Percentiles rank a stretch among this genome's conserved stretches.
Conservation (phyloP, 2,329 filamentous ascomycete species). For the Colletotrichum sojae region DNA sequence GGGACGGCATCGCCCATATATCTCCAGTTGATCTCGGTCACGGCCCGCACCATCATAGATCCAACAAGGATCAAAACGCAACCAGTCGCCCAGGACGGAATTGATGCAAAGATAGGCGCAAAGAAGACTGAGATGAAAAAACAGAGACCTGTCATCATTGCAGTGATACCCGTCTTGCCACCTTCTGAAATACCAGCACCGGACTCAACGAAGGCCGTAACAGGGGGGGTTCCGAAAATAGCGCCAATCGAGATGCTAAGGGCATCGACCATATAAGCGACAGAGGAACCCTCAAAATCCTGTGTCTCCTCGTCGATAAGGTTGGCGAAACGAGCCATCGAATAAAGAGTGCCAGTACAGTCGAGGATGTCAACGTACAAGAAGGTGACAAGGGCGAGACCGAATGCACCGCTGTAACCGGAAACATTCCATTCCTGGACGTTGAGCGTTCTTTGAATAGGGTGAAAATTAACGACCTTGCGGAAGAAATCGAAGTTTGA, state of each 20-base stretch:
- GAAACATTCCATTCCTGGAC: conserved; percentile 82
- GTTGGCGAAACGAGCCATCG: conserved; percentile 88
- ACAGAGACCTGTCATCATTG: conserved; percentile 82
- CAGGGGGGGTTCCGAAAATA: conserved; percentile 82
- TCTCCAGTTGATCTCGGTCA: conserved; percentile 88
- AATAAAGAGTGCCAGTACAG: conserved; percentile 88
- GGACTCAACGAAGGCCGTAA: conserved; percentile 91
- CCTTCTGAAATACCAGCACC: conserved; percentile 92
- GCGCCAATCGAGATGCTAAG: conserved; percentile 84
- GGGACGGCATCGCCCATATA: conserved; percentile 89
- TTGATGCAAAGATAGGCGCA: conserved; percentile 90
- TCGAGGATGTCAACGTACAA: conserved; percentile 93
- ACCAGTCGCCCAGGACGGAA: conserved; percentile 90
- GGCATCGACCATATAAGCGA: conserved; percentile 88
- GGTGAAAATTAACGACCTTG: conserved; percentile 87
- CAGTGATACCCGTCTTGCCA: conserved; percentile 86
- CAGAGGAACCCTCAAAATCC: conserved; percentile 88
- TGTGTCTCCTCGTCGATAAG: conserved; percentile 86
- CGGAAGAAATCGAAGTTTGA: conserved; percentile 88
- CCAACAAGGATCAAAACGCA: conserved; percentile 90
- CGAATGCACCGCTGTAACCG: conserved; percentile 81
- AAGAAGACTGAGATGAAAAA: conserved; percentile 93
- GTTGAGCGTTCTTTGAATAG: conserved; percentile 77
- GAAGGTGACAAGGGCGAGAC: conserved; percentile 88
- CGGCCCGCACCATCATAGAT: conserved; percentile 86